phyloP scores from a whole-genome alignment of 208 protist genomes.

The Kentomonas sorsogonicus region DNA sequence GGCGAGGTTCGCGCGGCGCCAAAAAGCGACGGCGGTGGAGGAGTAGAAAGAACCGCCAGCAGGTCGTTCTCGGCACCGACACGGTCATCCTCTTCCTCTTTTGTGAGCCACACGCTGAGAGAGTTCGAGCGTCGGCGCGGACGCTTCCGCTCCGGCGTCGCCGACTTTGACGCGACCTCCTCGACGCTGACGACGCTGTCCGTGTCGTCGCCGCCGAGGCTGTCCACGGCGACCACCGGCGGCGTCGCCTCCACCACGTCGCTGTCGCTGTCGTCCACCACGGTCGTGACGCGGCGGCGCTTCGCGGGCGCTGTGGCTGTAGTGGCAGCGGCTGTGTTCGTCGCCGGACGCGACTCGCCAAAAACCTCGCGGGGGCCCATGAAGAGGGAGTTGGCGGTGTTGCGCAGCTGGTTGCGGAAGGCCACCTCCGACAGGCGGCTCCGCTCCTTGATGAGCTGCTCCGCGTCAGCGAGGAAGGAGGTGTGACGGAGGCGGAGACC shows the following conservation, averaged over 20 bases:
- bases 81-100: too few species aligned
- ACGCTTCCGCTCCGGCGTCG: neutral
- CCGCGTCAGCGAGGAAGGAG: slow-evolving; percentile 51
- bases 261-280: neutral
- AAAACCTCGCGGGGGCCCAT: slow-evolving; percentile 59
- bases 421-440: slow-evolving; percentile 34
- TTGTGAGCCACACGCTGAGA: too few species aligned
- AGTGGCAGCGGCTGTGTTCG: neutral
- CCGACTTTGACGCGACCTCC: neutral
- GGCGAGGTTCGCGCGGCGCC: too few species aligned
- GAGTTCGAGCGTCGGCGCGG: too few species aligned
- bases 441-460: slow-evolving; percentile 33
- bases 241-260: slow-evolving; percentile 9
- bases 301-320: slow-evolving; percentile 6
- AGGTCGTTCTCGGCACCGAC: too few species aligned
- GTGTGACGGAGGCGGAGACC: slow-evolving; percentile 37
- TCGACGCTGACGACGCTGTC: slow-evolving; percentile 1
- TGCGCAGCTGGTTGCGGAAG: slow-evolving; percentile 42
- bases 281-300: neutral
- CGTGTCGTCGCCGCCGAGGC: slow-evolving; percentile 1
- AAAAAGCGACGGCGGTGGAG: too few species aligned
- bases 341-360: too few species aligned
- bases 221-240: slow-evolving; percentile 6
- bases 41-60: too few species aligned
- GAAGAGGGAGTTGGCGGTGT: slow-evolving; percentile 71